Percentiles rank a stretch among this genome's conserved stretches.
phyloP scores from a whole-genome alignment of 1,284 basidiomycete species.

The Porphyrellus sp. region DNA sequence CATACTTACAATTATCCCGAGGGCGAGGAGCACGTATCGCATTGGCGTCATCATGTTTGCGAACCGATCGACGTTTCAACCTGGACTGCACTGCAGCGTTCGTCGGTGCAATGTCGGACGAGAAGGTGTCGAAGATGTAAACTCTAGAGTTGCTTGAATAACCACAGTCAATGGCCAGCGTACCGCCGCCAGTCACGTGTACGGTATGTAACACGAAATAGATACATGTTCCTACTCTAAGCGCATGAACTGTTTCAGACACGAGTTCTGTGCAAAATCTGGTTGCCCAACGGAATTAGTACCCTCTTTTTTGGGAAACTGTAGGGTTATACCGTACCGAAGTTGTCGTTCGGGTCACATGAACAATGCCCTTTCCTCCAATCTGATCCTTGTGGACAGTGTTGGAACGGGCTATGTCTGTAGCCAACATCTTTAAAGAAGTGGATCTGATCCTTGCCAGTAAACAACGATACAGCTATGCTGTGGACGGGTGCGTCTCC shows the following conservation, averaged over 20 bases:
- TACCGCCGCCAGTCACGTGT: no score
- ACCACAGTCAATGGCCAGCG: no score
- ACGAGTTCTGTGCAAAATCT: constrained; percentile 50
- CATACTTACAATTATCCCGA: constrained; percentile 59
- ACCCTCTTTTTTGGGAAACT: background rate
- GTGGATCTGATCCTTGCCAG: constrained; percentile 67
- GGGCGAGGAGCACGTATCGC: constrained; percentile 67
- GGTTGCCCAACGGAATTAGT: constrained; percentile 10
- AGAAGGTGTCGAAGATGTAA: no score
- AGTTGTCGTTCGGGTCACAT: constrained; percentile 47
- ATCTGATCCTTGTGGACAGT: constrained; percentile 55
- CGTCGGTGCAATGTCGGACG: background rate
- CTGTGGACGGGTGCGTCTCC: constrained; percentile 87
- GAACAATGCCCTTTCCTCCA: constrained; percentile 49
- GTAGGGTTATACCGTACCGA: constrained; percentile 39
- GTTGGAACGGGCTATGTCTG: constrained; percentile 56
- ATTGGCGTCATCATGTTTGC: constrained; percentile 72
- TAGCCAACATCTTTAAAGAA: constrained; percentile 65
- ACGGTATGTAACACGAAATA: background rate
- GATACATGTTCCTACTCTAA: constrained; percentile 18
- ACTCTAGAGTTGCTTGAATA: no score
- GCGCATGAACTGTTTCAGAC: constrained; percentile 39
- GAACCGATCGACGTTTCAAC: background rate
- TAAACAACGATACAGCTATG: constrained; percentile 75
- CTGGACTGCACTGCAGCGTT: background rate